Evolutionary conservation across 768 basidiomycete genomes (phyloP).

Genomic region (Leccinum broughii): DNA sequence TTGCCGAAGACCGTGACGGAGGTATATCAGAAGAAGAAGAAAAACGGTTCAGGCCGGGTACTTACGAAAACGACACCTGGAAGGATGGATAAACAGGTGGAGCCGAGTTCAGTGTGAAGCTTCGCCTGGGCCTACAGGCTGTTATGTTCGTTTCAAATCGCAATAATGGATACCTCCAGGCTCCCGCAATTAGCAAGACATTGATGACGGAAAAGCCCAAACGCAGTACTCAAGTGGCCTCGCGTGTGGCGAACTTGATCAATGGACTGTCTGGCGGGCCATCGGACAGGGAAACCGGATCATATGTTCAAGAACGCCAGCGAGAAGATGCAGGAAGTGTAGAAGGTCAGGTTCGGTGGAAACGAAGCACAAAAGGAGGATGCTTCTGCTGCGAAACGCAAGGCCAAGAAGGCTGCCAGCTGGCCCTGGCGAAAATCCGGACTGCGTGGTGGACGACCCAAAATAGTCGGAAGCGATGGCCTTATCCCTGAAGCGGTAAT

Average conservation of each 20-base stretch:
- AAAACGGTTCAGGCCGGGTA: conserved; percentile 67
- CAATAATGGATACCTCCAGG: conserved; percentile 94
- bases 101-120: conserved; percentile 54
- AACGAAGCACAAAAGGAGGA: conserved; percentile 41
- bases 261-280: too few relatives aligned
- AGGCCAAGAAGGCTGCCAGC: conserved; percentile 53
- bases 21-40: conserved; percentile 69
- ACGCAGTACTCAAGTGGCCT: conserved; percentile 87
- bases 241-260: conserved; percentile 89
- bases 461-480: conserved; percentile 73
- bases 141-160: conserved; percentile 87
- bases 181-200: conserved; percentile 48
- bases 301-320: conserved; percentile 95
- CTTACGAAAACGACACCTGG: conserved; percentile 48
- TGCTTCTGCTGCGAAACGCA: conserved; percentile 46
- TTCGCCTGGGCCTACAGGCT: conserved; percentile 82
- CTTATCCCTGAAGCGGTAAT: conserved; percentile 70
- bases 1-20: conserved; percentile 39
- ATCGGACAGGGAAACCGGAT: conserved; percentile 50
- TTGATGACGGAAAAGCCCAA: conserved; percentile 77
- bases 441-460: conserved; percentile 44
- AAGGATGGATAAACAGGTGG: background rate
- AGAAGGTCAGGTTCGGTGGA: conserved; percentile 81
- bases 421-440: conserved; percentile 44
- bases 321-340: conserved; percentile 82